These are phyloP conservation scores for Fusarium piperis DNA, from an alignment of 2,329 filamentous ascomycete species.

Conservation along the genomic window DNA sequence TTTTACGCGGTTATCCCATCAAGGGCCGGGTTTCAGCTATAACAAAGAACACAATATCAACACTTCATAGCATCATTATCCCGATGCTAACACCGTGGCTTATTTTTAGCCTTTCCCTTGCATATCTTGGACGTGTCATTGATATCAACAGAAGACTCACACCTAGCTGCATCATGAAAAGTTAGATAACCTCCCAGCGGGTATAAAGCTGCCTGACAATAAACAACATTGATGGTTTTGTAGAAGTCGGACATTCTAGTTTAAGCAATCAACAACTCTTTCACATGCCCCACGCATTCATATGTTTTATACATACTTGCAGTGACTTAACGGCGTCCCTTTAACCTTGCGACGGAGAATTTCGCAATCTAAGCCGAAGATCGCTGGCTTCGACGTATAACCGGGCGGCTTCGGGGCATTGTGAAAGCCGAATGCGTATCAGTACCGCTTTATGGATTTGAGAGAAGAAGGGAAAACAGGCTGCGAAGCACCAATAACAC, in stretches of 20 bases:
- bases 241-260: not conserved
- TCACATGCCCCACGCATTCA: constrained; percentile 1
- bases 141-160: no score
- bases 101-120: no score
- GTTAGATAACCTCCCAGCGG: no score
- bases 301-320: not conserved
- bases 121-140: no score
- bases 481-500: not conserved
- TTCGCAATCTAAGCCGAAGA: constrained; percentile 35
- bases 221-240: not conserved
- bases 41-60: no score
- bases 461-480: not conserved
- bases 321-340: not conserved
- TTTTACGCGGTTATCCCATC: no score
- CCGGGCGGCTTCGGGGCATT: not conserved
- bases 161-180: no score
- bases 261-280: not conserved
- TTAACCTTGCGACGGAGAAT: not conserved
- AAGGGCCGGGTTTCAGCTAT: no score
- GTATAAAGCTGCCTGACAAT: no score
- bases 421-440: not conserved
- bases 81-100: no score
- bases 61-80: no score
- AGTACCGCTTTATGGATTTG: not conserved
- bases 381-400: not conserved